Conservation (phyloP, 2,329 filamentous ascomycete species). For the Emmonsiellopsis sp. region DNA sequence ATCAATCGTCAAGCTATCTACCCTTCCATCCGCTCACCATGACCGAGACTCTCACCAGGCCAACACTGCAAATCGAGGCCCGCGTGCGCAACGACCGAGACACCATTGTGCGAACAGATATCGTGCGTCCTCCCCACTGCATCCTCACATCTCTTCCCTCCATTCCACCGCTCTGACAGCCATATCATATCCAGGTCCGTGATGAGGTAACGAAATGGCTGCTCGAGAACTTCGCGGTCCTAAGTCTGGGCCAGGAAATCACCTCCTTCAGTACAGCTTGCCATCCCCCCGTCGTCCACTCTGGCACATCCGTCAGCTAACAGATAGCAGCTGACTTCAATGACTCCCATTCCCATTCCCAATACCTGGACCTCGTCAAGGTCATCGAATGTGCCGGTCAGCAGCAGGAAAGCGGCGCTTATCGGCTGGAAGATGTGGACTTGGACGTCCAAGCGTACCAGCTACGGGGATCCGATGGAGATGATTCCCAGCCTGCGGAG, state of each 20-base stretch:
- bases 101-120: conserved; percentile 21
- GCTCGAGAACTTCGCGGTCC: conserved; percentile 21
- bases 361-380: conserved; percentile 24
- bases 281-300: neutral
- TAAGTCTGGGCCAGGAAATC: conserved; percentile 26
- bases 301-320: neutral
- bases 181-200: conserved; percentile 18
- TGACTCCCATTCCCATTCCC: conserved; percentile 10
- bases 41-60: conserved; percentile 9
- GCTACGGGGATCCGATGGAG: conserved; percentile 15
- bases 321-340: conserved; percentile 16
- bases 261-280: conserved; percentile 17
- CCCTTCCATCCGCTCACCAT: neutral
- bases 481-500: conserved; percentile 14
- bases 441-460: conserved; percentile 36
- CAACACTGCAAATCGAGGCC: conserved; percentile 31
- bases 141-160: neutral
- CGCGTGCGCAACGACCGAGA: conserved; percentile 21
- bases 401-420: conserved; percentile 16
- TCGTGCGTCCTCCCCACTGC: conserved; percentile 14
- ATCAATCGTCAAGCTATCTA: no score
- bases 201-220: conserved; percentile 30
- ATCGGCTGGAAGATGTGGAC: conserved; percentile 23
- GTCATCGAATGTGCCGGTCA: conserved; percentile 31
- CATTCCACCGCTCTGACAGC: neutral